A percentile compares a stretch with the other conserved stretches of the same genome.
Evolutionary conservation across 768 basidiomycete species (phyloP).

Genomic region (Trametes sanguinea): DNA sequence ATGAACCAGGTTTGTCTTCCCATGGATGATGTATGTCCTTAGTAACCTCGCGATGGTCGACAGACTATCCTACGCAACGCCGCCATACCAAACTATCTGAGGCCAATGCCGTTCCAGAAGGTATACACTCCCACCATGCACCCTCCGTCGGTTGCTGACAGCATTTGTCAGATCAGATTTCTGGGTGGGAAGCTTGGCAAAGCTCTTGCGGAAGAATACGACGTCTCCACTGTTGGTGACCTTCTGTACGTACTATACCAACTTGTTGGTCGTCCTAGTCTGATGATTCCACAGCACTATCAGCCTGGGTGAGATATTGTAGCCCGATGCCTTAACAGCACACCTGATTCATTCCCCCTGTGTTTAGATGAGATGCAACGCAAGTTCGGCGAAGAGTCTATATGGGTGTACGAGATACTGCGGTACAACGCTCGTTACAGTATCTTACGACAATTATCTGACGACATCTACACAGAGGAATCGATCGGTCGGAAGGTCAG

Average conservation of each 20-base stretch:
- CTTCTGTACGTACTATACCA: conserved; percentile 62
- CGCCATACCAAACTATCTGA: conserved; percentile 83
- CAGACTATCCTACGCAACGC: conserved; percentile 83
- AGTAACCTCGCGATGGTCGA: neutral
- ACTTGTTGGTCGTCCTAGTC: neutral
- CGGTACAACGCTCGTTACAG: conserved; percentile 50
- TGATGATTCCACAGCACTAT: conserved; percentile 47
- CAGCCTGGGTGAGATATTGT: conserved; percentile 47
- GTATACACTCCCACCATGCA: conserved; percentile 19
- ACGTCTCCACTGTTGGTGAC: conserved; percentile 87
- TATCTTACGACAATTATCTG: neutral
- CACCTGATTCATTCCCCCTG: conserved; percentile 51
- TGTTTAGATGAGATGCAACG: conserved; percentile 70
- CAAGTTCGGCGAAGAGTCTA: conserved; percentile 77
- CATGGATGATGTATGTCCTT: neutral
- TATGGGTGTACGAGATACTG: conserved; percentile 93
- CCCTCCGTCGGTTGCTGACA: neutral
- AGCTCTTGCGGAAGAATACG: conserved; percentile 84
- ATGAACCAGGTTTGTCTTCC: conserved; percentile 68
- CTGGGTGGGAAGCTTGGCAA: conserved; percentile 94
- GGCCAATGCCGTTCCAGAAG: conserved; percentile 72
- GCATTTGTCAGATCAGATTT: conserved; percentile 72
- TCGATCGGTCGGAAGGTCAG: conserved; percentile 86
- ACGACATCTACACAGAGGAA: conserved; percentile 51
- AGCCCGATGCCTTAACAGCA: conserved; percentile 10